A percentile compares a stretch with the other conserved stretches of the same genome.
Evolutionary conservation across 352 stramenopile genomes (phyloP).

Genomic region (Phytophthora sp.): DNA sequence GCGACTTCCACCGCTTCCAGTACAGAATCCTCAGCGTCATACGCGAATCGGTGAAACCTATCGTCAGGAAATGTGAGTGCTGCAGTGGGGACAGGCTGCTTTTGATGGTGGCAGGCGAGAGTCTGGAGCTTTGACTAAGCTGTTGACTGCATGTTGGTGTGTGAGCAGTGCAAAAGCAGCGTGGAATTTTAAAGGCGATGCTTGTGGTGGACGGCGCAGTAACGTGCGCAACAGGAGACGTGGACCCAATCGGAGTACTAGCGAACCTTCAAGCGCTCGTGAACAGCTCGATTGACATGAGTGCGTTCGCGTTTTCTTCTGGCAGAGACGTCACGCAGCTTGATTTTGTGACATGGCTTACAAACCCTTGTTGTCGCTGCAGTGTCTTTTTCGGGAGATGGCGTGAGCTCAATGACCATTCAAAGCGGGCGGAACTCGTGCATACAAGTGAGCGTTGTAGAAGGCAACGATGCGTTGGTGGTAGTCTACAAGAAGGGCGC

Average conservation of each 20-base stretch:
- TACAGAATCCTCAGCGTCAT: conserved; percentile 85
- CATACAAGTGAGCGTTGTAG: conserved; percentile 88
- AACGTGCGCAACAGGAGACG: conserved; percentile 82
- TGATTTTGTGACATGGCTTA: too few relatives aligned
- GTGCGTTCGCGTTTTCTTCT: conserved; percentile 51
- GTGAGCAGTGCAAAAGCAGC: conserved; percentile 82
- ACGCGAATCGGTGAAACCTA: conserved; percentile 82
- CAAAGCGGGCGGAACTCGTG: conserved; percentile 85
- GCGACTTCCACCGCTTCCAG: conserved; percentile 92
- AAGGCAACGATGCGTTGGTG: conserved; percentile 73
- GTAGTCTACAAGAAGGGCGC: conserved; percentile 90
- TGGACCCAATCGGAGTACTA: conserved; percentile 91
- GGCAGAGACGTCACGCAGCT: too few relatives aligned
- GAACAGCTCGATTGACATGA: conserved; percentile 87
- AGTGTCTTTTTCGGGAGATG: conserved; percentile 87
- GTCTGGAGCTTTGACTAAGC: conserved; percentile 2
- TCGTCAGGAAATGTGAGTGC: conserved; percentile 81
- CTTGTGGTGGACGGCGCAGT: conserved; percentile 88
- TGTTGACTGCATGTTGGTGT: conserved; percentile 1
- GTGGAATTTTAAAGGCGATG: conserved; percentile 89
- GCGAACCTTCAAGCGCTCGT: conserved; percentile 91
- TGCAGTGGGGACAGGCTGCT: too few relatives aligned
- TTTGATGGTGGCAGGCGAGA: neutral
- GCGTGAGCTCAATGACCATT: conserved; percentile 87
- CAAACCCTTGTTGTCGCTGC: neutral